These are phyloP conservation scores for Zymoseptoria ardabiliae DNA, from an alignment of 2,329 filamentous ascomycete species.

Conservation along the genomic window DNA sequence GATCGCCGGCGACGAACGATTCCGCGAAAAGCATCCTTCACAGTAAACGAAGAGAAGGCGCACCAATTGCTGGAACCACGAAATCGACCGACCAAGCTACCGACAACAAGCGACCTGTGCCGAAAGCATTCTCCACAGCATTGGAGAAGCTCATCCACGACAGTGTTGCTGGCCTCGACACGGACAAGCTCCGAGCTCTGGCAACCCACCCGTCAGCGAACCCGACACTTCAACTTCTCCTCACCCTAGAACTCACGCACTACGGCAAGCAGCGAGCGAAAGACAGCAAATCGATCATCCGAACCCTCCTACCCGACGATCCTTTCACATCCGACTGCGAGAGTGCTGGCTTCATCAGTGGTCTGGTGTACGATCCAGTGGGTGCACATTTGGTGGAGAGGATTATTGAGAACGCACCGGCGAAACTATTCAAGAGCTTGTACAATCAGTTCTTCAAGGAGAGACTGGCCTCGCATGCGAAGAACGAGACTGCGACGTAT, in stretches of 20 bases:
- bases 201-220: constrained; percentile 87
- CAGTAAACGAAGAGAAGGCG: constrained; percentile 86
- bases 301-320: constrained; percentile 71
- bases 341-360: constrained; percentile 72
- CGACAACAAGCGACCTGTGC: constrained; percentile 50
- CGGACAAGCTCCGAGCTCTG: constrained; percentile 72
- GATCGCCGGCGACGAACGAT: constrained; percentile 65
- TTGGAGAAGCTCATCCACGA: constrained; percentile 76
- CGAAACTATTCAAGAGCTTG: constrained; percentile 83
- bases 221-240: constrained; percentile 80
- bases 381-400: constrained; percentile 86
- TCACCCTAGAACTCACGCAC: constrained; percentile 75
- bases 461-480: constrained; percentile 69
- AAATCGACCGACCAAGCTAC: constrained; percentile 42
- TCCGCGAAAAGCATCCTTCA: constrained; percentile 69
- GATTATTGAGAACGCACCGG: constrained; percentile 71
- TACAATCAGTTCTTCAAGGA: constrained; percentile 74
- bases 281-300: constrained; percentile 62
- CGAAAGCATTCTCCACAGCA: constrained; percentile 68
- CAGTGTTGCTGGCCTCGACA: constrained; percentile 66
- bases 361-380: constrained; percentile 80
- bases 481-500: constrained; percentile 86
- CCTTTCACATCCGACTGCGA: constrained; percentile 66
- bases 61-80: constrained; percentile 52
- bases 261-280: constrained; percentile 61